Base-by-base conservation (phyloP, 2,329 filamentous ascomycete species). In the Diaporthe vexans region DNA sequence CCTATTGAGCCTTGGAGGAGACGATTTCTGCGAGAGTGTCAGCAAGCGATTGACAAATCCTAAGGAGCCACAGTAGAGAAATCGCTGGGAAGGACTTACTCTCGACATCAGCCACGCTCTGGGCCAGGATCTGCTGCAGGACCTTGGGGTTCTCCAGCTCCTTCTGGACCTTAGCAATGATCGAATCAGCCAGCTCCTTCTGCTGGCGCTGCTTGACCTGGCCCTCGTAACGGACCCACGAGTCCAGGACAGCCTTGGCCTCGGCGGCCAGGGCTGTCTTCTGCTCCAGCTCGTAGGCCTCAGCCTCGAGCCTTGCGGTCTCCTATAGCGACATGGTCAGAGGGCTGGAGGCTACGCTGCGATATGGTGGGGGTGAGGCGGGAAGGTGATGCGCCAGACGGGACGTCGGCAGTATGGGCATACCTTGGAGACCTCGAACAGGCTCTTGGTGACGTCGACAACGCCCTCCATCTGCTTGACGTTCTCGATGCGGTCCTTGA, bases 191-290 rank as follows among this genome's bases (percentile, higher is more conserved):
- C 79, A 99, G 92, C 91, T 99, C 97, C 87, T 91, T 93, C 91
- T 99, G 97, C 90, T 99, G 95, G 85, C 97, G 94, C 89, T 96
- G 94, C 94, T 98, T 99, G 83, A 99, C 95, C 90, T 98, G 97
- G 81, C 94, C 89, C 90, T 99, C 97, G 87, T 99, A 99, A 84
- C 97, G 94, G 78, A 98, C 95, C 97, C 97, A 99, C 74, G 95
- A 98, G 85, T 99, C 97, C 78, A 99, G 92, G 75, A 98, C 97
- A 76, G 90, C 82, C 93, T 98, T 99, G 83, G 96, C 96, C 91
- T 99, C 97, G 78, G 91, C 89, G 75, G 95, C 95, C 79, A 99
- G 90, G 80, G 95, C 94, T 76, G 96, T 98, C 89, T 93, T 93
- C 89, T 99, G 97, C 91, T 98, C 95, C 79, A 98, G 92, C 91